Evolutionary conservation across 306 rosid genomes (phyloP), one percentile per base, ranked within the genome.

Genomic region (Malus sylvestris): DNA sequence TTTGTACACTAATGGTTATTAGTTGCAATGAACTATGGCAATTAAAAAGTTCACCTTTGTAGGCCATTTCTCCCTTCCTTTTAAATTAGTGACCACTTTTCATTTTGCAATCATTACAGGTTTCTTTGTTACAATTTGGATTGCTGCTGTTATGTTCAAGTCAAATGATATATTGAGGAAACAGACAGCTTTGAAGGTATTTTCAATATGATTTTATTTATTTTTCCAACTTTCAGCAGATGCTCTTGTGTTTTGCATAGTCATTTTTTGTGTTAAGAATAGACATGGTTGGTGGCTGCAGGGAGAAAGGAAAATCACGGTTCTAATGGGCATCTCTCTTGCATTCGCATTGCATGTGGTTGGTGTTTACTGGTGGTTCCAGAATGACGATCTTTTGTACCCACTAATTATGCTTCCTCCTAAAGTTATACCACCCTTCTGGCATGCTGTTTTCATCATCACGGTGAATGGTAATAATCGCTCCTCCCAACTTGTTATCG

Each of bases 321-420:
- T 95, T 73, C 86, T 95, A 72, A 74, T 89, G 61, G 81, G 89
- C 80, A 89, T 95, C 73, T 77, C 97, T 79, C 76, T 95, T 81
- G 97, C 91, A 73, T 95, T 95, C 76, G 72, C 88, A 13, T 78
- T 86, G 74, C 99, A 95, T 51, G 92, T 95, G 71, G 81, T 90
- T 84, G 90, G 86, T 60, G 92, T 95, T 67, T 95, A 95, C 81
- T 95, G 99, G 99, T 95, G 97, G 97, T 95, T 85, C 87, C 97
- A 89, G 83, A 90, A 95, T 81, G 97, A 88, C 74, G 93, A 92
- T 84, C 88, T 92, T 30, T 68, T 95, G 81, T 88, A 84, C 81
- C 97, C 99, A 1, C 75, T 95, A 87, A 85, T 85, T 82, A 88
- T 95, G 97, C 92, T 90, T 87, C 99, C 99, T 76, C 99, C 97